These are phyloP conservation scores for Reticulascus tulasneorum DNA, from an alignment of 2,329 filamentous ascomycete genomes.

Conservation along the genomic window DNA sequence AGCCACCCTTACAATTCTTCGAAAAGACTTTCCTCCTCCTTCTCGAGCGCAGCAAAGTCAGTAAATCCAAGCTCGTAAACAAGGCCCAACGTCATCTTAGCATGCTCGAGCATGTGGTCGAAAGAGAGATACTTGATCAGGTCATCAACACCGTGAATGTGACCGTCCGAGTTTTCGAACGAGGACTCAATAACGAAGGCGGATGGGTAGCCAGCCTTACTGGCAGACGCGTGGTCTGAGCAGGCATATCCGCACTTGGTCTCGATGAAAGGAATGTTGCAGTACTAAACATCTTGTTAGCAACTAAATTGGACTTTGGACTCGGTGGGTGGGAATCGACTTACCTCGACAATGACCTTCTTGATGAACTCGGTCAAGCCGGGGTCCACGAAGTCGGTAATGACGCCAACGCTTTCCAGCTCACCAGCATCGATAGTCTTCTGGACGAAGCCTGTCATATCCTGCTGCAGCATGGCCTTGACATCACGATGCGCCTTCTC, in stretches of 20 bases:
- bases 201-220: constrained; percentile 69
- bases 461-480: constrained; percentile 97
- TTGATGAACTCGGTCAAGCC: constrained; percentile 88
- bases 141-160: constrained; percentile 69
- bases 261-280: constrained; percentile 78
- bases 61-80: constrained; percentile 82
- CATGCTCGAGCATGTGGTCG: constrained; percentile 89
- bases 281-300: constrained; percentile 57
- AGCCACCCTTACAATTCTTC: not conserved
- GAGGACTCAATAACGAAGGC: constrained; percentile 74
- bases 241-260: constrained; percentile 88
- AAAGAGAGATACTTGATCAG: constrained; percentile 71
- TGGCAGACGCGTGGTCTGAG: constrained; percentile 70
- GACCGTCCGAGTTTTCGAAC: constrained; percentile 62
- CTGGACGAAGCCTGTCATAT: constrained; percentile 91
- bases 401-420: constrained; percentile 83
- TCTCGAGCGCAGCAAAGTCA: constrained; percentile 51
- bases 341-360: constrained; percentile 68
- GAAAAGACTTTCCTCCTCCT: constrained; percentile 19
- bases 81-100: constrained; percentile 75
- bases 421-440: constrained; percentile 78
- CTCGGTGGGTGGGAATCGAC: constrained; percentile 7
- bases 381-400: constrained; percentile 84
- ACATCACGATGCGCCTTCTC: constrained; percentile 68
- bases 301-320: constrained; percentile 18